Evolutionary conservation across 371 early-diverging fungal genomes (phyloP).

Genomic region (Amoeboaphelidium protococcarum): DNA sequence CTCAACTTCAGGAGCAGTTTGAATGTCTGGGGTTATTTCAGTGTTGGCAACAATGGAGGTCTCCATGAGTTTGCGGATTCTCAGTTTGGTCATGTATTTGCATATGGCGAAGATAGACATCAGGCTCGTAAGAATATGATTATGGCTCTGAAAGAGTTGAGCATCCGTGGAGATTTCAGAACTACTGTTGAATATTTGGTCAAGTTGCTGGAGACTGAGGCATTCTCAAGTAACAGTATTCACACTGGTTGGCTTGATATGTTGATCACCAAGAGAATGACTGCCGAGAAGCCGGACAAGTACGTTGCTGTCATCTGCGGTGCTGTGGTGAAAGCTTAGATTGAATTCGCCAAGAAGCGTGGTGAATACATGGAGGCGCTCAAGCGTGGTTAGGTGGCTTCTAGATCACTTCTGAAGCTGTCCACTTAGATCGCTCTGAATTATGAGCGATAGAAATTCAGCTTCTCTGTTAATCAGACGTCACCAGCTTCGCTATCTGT

Average conservation of each 20-base stretch:
- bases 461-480: slow-evolving; percentile 47
- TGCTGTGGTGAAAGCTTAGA: slow-evolving; percentile 62
- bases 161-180: slow-evolving; percentile 90
- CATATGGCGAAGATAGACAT: slow-evolving; percentile 81
- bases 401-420: slow-evolving; percentile 40
- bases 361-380: slow-evolving; percentile 47
- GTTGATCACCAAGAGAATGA: slow-evolving; percentile 60
- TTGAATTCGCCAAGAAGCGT: slow-evolving; percentile 24
- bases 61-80: slow-evolving; percentile 96
- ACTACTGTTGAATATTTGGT: slow-evolving; percentile 92
- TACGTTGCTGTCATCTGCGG: slow-evolving; percentile 73
- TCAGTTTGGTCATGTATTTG: slow-evolving; percentile 97
- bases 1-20: slow-evolving; percentile 78
- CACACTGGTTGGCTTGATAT: slow-evolving; percentile 91
- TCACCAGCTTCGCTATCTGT: slow-evolving; percentile 54
- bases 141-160: slow-evolving; percentile 87
- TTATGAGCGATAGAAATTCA: slow-evolving; percentile 60
- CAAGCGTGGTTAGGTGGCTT: slow-evolving; percentile 63
- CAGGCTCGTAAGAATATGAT: slow-evolving; percentile 85
- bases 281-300: slow-evolving; percentile 69
- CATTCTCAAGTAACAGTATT: slow-evolving; percentile 62
- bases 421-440: slow-evolving; percentile 60
- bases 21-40: slow-evolving; percentile 97
- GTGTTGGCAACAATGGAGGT: slow-evolving; percentile 72
- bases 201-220: slow-evolving; percentile 66